Evolutionary conservation across 192 early-diverging fungal species (phyloP), one percentile per base, ranked within the genome.

Genomic region (Linnemannia exigua): DNA sequence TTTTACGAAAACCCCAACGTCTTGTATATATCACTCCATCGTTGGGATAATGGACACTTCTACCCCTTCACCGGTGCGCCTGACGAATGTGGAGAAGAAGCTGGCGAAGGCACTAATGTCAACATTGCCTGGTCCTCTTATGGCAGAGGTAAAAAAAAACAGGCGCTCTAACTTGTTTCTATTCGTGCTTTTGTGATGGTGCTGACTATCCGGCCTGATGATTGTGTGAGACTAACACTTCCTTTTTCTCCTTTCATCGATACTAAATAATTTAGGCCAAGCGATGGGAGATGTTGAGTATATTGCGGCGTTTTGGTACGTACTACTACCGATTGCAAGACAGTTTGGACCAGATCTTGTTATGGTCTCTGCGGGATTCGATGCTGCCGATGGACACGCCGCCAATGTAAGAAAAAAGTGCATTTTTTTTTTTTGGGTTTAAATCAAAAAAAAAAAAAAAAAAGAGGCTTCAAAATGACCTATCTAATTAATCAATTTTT

Each of bases 311-410:
- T 95, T 95, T 70, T 79, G 92, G 76, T 87, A 88, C 63, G 75
- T 96, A 17, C 79, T 96, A 28, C 77, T 95, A 76, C 95, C 95
- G 2, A 91, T 95, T 48, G 92, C 95, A 19, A 78, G 87, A 28
- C 95, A 96, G 73, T 96, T 94, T 77, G 61, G 90, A 15, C 95
- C 95, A 12, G 93, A 96, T 76, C 84, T 96, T 46, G 94, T 96
- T 17, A 77, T 90, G 67, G 94, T 96, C 25, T 94, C 93, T 28
- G 92, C 94, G 33, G 95, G 95, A 12, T 96, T 95, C 79, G 95
- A 96, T 87, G 94, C 94, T 38, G 94, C 94, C 19, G 87, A 90
- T 70, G 92, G 91, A 17, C 94, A 96, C 66, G 89, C 91, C 19
- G 82, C 88, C 46, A 89, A 90, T 66, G 90, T 90, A 90, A 90